Percentiles rank a stretch among this genome's conserved stretches.
These are phyloP conservation scores for Aphanoascus verrucosus DNA, from an alignment of 2,329 filamentous ascomycete genomes.

Conservation along the genomic window DNA sequence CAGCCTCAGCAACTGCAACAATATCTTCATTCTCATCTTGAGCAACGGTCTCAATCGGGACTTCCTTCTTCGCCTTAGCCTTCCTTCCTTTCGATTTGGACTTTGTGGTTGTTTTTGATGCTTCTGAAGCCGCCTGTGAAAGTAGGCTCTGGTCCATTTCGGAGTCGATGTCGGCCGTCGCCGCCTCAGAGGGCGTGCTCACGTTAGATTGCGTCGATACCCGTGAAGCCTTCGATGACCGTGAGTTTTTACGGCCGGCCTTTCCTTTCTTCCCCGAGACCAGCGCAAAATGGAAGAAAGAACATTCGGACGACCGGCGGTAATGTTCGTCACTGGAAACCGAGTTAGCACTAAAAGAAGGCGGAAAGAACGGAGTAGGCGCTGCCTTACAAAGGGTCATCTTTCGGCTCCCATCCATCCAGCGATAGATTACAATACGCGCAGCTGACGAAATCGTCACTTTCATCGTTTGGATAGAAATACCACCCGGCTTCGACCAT, in stretches of 20 bases:
- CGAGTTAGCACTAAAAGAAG: conserved; percentile 17
- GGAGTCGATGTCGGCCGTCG: conserved; percentile 38
- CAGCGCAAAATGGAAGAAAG: conserved; percentile 63
- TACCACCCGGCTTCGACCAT: conserved; percentile 90
- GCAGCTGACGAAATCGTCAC: conserved; percentile 82
- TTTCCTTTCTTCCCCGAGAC: conserved; percentile 48
- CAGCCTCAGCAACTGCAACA: conserved; percentile 19
- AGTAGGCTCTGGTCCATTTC: conserved; percentile 49
- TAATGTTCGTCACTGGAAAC: conserved; percentile 66
- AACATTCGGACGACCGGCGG: conserved; percentile 64
- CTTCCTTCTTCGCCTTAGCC: conserved; percentile 2
- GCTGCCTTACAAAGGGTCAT: conserved; percentile 65
- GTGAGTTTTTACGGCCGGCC: conserved; percentile 42
- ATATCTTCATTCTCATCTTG: neutral
- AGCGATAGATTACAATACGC: conserved; percentile 81
- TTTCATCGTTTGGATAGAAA: conserved; percentile 73
- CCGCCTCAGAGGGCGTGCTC: conserved; percentile 37
- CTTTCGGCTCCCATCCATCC: conserved; percentile 87
- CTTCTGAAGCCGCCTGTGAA: conserved; percentile 45
- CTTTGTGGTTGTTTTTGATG: conserved; percentile 35
- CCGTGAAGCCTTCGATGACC: conserved; percentile 60
- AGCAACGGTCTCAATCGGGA: neutral
- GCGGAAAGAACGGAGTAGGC: conserved; percentile 18
- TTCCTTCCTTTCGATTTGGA: conserved; percentile 28
- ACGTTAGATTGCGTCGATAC: conserved; percentile 43